Evolutionary conservation across 345 rosid species (phyloP).

Genomic region (Eucalyptus leucophloia): DNA sequence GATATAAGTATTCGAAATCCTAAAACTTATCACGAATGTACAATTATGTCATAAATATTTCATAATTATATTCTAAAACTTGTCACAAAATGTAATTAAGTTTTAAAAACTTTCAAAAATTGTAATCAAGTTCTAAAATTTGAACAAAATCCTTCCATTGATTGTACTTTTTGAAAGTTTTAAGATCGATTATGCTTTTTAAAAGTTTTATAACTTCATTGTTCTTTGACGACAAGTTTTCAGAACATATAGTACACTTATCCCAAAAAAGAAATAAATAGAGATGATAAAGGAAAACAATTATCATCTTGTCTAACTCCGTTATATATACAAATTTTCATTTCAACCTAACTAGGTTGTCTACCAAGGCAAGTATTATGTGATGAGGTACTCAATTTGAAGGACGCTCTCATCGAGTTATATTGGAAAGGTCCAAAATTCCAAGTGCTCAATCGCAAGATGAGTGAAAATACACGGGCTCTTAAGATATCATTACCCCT

Average conservation of each 20-base stretch:
- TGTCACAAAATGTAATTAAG: no score
- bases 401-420: neutral
- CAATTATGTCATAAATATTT: no score
- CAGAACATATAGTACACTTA: no score
- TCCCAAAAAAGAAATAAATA: neutral
- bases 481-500: neutral
- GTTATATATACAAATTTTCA: neutral
- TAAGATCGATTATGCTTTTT: no score
- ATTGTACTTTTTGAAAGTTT: no score
- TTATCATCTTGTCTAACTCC: neutral
- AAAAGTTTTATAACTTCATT: no score
- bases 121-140: no score
- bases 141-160: fast-evolving
- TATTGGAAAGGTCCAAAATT: neutral
- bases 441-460: neutral
- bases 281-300: neutral
- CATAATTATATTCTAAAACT: no score
- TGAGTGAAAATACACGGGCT: neutral
- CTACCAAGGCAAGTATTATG: neutral
- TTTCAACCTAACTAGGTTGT: neutral
- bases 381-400: neutral
- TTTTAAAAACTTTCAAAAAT: fast-evolving
- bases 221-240: fast-evolving
- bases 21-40: no score
- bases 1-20: neutral